These are phyloP conservation scores for Phyllosticta citriasiana DNA, from an alignment of 2,329 filamentous ascomycete genomes.

Conservation along the genomic window DNA sequence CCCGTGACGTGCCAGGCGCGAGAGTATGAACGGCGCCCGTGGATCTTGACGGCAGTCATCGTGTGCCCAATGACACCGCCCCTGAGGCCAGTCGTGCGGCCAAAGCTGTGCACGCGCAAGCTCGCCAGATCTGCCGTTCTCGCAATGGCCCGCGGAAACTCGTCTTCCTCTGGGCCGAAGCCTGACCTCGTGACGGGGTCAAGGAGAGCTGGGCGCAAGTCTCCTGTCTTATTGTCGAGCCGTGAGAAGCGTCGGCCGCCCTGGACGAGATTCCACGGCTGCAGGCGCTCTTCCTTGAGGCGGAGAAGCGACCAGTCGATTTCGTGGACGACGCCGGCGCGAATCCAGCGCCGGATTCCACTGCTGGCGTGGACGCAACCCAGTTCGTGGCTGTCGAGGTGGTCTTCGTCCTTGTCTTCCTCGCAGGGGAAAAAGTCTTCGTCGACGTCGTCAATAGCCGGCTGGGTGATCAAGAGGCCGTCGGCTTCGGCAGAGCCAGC, in stretches of 20 bases:
- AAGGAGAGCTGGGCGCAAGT: constrained; percentile 24
- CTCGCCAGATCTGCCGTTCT: constrained; percentile 56
- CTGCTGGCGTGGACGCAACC: constrained; percentile 85
- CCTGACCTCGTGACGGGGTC: constrained; percentile 22
- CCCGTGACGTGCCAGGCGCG: constrained; percentile 57
- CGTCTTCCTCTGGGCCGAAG: constrained; percentile 28
- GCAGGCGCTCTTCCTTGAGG: constrained; percentile 58
- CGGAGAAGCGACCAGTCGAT: constrained; percentile 93
- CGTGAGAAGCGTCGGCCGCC: constrained; percentile 33
- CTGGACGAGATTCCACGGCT: constrained; percentile 62
- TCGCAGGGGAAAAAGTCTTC: constrained; percentile 71
- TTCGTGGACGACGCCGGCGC: constrained; percentile 69
- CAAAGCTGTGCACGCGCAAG: constrained; percentile 75
- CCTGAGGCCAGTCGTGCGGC: constrained; percentile 75
- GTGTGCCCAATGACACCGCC: constrained; percentile 67
- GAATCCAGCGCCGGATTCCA: constrained; percentile 66
- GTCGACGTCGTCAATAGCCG: constrained; percentile 78
- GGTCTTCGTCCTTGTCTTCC: constrained; percentile 65
- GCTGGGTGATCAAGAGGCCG: constrained; percentile 77
- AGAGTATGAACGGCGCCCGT: constrained; percentile 70
- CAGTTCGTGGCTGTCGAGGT: constrained; percentile 69
- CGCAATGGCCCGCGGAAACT: constrained; percentile 47
- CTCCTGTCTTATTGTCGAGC: constrained; percentile 14
- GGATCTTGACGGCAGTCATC: constrained; percentile 77
- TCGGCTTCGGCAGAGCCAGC: constrained; percentile 59